phyloP scores from a whole-genome alignment of 768 basidiomycete genomes.

The Pholiota molesta region DNA sequence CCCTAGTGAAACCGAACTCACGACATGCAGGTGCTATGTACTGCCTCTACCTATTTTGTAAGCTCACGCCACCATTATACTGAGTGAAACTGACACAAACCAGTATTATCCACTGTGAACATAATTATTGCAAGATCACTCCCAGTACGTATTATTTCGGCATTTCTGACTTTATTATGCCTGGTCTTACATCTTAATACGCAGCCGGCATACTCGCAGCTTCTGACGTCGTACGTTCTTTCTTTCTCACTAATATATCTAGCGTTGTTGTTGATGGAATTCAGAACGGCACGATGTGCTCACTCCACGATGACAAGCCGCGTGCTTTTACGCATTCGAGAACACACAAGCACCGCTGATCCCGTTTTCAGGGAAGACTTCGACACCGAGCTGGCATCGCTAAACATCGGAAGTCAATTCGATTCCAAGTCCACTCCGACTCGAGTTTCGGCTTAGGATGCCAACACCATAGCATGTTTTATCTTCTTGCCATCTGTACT shows the following conservation, averaged over 20 bases:
- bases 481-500: not conserved
- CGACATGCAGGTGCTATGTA: constrained; percentile 9
- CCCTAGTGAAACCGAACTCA: not conserved
- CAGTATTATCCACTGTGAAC: constrained; percentile 15
- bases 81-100: not conserved
- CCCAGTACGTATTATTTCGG: constrained; percentile 6
- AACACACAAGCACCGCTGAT: not conserved
- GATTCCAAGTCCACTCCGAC: not conserved
- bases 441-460: not conserved
- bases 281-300: constrained; percentile 13
- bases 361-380: not conserved
- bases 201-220: constrained; percentile 2
- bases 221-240: constrained; percentile 1
- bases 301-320: constrained; percentile 17
- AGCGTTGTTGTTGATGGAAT: too few species aligned
- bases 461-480: not conserved
- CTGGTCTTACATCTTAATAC: not conserved
- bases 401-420: not conserved
- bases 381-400: not conserved
- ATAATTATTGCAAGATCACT: constrained; percentile 9
- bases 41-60: constrained; percentile 17
- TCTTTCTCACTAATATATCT: not conserved
- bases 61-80: not conserved
- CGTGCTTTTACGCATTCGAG: constrained; percentile 16
- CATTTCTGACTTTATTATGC: not conserved